Conservation (phyloP, 2,329 filamentous ascomycete genomes). For the Aspergillus carbonarius region DNA sequence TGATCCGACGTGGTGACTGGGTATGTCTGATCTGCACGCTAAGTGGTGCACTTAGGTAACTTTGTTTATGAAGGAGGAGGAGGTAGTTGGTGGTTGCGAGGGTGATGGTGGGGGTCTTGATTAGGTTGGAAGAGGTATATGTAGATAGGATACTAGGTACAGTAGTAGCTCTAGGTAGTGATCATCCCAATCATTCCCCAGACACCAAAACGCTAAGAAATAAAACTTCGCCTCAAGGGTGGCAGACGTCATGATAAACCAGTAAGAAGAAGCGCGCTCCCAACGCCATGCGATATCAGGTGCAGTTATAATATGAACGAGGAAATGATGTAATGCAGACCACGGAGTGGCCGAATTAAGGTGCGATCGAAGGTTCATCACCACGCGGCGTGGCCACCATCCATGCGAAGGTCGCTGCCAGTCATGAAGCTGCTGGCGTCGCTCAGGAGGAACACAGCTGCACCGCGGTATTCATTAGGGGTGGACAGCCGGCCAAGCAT, state of each 20-base stretch:
- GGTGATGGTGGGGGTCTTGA: not conserved
- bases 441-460: constrained; percentile 48
- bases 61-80: too few species aligned
- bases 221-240: not conserved
- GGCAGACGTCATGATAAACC: not conserved
- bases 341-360: not conserved
- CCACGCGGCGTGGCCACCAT: constrained; percentile 57
- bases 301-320: not conserved
- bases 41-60: too few species aligned
- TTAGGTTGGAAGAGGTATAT: not conserved
- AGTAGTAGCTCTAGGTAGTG: not conserved
- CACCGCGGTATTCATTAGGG: constrained; percentile 67
- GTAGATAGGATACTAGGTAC: not conserved
- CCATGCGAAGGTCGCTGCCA: constrained; percentile 54
- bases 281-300: not conserved
- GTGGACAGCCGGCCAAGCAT: constrained; percentile 72
- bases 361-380: constrained; percentile 23
- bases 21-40: too few species aligned
- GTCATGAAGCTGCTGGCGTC: constrained; percentile 58
- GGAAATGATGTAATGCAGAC: not conserved
- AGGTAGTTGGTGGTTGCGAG: too few species aligned
- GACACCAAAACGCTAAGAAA: not conserved
- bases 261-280: not conserved
- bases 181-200: not conserved
- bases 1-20: too few species aligned